A percentile compares a stretch with the other conserved stretches of the same genome.
Conservation (phyloP, 768 basidiomycete genomes). For the Collybia nuda region DNA sequence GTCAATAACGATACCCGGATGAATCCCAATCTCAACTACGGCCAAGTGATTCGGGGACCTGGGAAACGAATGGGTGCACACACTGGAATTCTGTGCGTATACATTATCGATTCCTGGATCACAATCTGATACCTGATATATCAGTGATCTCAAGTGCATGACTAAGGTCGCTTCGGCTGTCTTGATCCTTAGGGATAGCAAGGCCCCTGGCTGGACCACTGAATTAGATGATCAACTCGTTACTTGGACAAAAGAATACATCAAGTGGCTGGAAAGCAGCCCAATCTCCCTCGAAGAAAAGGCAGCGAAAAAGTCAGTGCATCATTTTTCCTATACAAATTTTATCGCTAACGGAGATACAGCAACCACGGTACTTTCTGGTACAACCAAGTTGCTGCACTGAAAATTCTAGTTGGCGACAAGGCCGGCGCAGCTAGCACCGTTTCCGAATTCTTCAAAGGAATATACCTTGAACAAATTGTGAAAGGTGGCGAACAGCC, state of each 20-base stretch:
- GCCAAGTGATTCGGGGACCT: conserved; percentile 54
- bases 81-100: conserved; percentile 42
- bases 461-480: conserved; percentile 46
- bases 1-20: conserved; percentile 40
- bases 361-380: conserved; percentile 60
- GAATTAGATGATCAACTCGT: conserved; percentile 37
- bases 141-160: conserved; percentile 42
- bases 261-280: conserved; percentile 42
- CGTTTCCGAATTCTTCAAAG: conserved; percentile 40
- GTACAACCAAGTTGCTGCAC: conserved; percentile 40
- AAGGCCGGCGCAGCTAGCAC: conserved; percentile 33
- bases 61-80: conserved; percentile 44
- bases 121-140: too few species aligned
- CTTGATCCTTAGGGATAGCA: conserved; percentile 33
- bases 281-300: conserved; percentile 32
- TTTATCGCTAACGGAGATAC: neutral
- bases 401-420: conserved; percentile 41
- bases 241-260: conserved; percentile 42
- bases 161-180: conserved; percentile 50
- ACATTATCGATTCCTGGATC: too few species aligned
- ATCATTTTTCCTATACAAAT: too few species aligned
- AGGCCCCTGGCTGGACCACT: conserved; percentile 41
- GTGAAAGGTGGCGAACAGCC: conserved; percentile 56
- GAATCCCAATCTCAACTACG: conserved; percentile 56
- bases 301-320: conserved; percentile 17